Conservation (phyloP, 306 rosid species). For the Castanopsis chinensis region DNA sequence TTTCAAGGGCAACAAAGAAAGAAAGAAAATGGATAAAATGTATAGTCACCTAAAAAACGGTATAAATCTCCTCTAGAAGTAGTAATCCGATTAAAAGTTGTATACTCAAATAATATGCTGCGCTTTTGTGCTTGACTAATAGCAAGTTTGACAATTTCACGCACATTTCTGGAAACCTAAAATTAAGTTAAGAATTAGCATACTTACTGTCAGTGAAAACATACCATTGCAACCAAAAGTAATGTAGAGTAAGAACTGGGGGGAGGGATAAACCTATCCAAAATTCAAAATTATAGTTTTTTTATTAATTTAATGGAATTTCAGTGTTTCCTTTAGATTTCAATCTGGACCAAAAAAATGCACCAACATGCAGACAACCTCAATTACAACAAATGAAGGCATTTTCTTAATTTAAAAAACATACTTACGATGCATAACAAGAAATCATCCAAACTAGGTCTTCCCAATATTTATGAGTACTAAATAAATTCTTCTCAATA, state of each 20-base stretch:
- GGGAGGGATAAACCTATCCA: slow-evolving; percentile 2
- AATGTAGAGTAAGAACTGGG: neutral
- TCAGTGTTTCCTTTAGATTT: neutral
- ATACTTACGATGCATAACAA: too few species aligned
- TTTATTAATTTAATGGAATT: neutral
- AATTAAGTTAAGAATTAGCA: slow-evolving; percentile 16
- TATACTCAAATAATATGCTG: slow-evolving; percentile 63
- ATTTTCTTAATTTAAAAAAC: too few species aligned
- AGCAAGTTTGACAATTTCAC: slow-evolving; percentile 86
- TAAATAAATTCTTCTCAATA: too few species aligned
- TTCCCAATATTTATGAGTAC: too few species aligned
- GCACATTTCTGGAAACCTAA: slow-evolving; percentile 79
- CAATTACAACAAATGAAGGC: too few species aligned
- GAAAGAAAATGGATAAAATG: slow-evolving; percentile 5
- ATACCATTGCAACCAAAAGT: neutral
- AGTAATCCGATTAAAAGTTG: slow-evolving; percentile 69
- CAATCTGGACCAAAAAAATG: too few species aligned
- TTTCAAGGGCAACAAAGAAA: neutral
- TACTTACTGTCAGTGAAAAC: slow-evolving; percentile 20
- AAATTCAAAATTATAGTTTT: too few species aligned
- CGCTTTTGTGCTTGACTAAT: slow-evolving; percentile 82
- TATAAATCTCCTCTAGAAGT: slow-evolving; percentile 67
- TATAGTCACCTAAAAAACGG: slow-evolving; percentile 74
- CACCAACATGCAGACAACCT: too few species aligned
- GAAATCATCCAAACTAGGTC: too few species aligned